Conservation (phyloP, 176 grass and related monocot species). For the Alopecurus myosuroides region DNA sequence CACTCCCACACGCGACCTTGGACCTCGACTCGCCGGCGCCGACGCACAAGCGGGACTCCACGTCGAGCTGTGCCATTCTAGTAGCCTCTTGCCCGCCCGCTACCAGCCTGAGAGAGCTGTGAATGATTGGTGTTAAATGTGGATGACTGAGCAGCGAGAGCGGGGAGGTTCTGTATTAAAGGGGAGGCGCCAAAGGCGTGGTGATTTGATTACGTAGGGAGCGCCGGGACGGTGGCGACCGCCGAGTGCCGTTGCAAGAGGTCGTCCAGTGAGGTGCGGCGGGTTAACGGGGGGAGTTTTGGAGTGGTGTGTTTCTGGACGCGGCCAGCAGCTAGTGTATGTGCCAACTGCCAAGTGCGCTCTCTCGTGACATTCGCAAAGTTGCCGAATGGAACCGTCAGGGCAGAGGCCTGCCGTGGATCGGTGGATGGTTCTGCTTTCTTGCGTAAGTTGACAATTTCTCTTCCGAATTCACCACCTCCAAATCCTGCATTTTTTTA, state of each 20-base stretch:
- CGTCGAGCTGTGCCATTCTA: constrained; percentile 18
- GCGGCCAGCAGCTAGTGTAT: not conserved
- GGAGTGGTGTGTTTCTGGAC: not conserved
- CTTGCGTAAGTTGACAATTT: too few relatives aligned
- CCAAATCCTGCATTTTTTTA: too few relatives aligned
- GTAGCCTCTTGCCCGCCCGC: not conserved
- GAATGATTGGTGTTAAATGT: not conserved
- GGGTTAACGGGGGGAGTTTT: not conserved
- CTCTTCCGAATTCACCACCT: too few relatives aligned
- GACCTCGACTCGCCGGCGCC: constrained; percentile 5
- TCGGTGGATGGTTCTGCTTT: not conserved
- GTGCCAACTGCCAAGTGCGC: not conserved
- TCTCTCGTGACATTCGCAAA: not conserved
- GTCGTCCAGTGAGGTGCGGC: not conserved
- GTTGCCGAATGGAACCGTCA: not conserved
- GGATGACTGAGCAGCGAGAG: not conserved
- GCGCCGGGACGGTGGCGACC: not conserved
- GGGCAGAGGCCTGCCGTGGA: not conserved
- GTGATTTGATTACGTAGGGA: not conserved
- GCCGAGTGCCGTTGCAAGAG: constrained; percentile 19
- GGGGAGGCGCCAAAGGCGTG: constrained; percentile 1
- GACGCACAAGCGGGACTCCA: not conserved
- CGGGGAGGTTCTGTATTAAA: not conserved
- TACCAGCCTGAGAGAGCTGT: not conserved
- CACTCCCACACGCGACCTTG: constrained; percentile 3